These are phyloP conservation scores for Mycena epipterygia DNA, from an alignment of 768 basidiomycete genomes.

Conservation along the genomic window DNA sequence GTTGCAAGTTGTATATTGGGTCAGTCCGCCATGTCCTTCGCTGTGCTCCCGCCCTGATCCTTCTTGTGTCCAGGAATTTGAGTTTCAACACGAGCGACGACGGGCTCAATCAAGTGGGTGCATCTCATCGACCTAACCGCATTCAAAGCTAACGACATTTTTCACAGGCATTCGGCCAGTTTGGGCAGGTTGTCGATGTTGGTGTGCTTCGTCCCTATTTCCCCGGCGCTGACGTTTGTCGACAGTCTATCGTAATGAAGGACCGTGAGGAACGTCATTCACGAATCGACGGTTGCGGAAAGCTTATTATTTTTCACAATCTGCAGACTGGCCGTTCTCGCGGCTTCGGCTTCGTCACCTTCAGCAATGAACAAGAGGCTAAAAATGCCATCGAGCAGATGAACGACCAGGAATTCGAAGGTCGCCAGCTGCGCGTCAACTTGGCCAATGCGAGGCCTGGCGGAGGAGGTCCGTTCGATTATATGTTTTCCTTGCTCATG, in stretches of 20 bases:
- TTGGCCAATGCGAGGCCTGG: constrained; percentile 49
- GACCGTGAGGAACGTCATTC: constrained; percentile 97
- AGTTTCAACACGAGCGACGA: constrained; percentile 97
- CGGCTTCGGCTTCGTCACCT: constrained; percentile 97
- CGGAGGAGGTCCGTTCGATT: constrained; percentile 56
- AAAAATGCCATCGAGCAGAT: constrained; percentile 78
- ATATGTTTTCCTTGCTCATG: not conserved
- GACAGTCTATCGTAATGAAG: constrained; percentile 95
- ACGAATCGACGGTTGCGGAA: too few relatives aligned
- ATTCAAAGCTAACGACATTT: constrained; percentile 36
- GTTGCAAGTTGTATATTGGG: constrained; percentile 32
- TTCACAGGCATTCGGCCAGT: constrained; percentile 81
- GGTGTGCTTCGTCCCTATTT: constrained; percentile 56
- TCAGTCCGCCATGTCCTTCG: not conserved
- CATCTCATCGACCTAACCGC: constrained; percentile 36
- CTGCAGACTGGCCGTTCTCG: constrained; percentile 91
- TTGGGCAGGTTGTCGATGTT: constrained; percentile 91
- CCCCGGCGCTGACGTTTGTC: constrained; percentile 10
- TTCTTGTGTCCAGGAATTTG: constrained; percentile 74
- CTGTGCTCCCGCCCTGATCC: not conserved
- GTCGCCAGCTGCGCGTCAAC: constrained; percentile 31
- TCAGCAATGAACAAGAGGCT: constrained; percentile 71
- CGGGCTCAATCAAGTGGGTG: constrained; percentile 73
- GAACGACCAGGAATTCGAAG: constrained; percentile 92
- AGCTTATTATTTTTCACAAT: too few relatives aligned